Evolutionary conservation across 805 yeast genomes (phyloP), one percentile per base, ranked within the genome.

Genomic region (Candida peoriensis): DNA sequence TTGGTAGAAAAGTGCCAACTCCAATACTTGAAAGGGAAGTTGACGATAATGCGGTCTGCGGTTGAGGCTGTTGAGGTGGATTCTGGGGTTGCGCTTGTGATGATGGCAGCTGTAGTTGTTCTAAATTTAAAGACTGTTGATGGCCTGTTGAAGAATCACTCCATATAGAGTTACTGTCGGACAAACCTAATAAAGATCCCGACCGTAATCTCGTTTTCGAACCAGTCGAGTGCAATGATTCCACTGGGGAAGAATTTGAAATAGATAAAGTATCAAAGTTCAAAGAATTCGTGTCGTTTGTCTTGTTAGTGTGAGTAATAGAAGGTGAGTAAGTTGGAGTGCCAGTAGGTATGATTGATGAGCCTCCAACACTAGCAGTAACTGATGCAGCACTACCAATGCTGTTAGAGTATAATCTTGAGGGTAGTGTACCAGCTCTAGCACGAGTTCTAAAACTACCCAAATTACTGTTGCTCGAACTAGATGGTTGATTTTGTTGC

Each of bases 371-470:
- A n/a, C n/a, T n/a, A n/a, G n/a, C n/a, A n/a, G n/a, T n/a, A n/a
- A n/a, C n/a, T n/a, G n/a, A n/a, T n/a, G n/a, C n/a, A n/a, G n/a
- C n/a, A n/a, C n/a, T n/a, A n/a, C n/a, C n/a, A 44, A 49, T 9
- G 47, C 44, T 41, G 20, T 45, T 55, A 17, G 65, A 53, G 28
- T 60, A 50, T 36, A 78, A 67, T 31, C 80, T 61, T 15, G 88
- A 77, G 8, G 93, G 90, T 31, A 84, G 61, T 11, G 94, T 84
- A 3, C 93, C 93, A 2, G 93, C 83, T 44, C 94, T 69, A 29
- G 82, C 76, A 42, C 93, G 69, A 12, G 74, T 65, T 46, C 76
- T 61, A 34, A 64, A 55, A 17, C 55, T 54, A 3, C 72, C 66
- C 47, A 66, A 45, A 45, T 56, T 53, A 42, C 58, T 47, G 20